A percentile compares a stretch with the other conserved stretches of the same genome.
phyloP scores from a whole-genome alignment of 202 grass and related monocot genomes.

The Zizania palustris region DNA sequence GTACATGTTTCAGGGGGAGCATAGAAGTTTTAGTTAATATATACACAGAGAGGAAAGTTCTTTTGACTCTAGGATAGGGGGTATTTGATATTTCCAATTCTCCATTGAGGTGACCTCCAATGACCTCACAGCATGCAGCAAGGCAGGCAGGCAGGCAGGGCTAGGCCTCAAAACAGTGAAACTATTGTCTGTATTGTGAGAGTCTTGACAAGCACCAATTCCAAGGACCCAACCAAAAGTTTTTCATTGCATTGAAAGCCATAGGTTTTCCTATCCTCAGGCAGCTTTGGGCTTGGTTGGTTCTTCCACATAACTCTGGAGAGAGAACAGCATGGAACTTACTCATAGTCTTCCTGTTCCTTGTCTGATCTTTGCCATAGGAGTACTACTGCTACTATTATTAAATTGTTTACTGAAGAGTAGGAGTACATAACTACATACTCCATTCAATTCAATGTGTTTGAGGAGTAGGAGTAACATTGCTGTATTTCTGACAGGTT shows the following conservation, averaged over 20 bases:
- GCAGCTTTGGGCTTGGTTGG: neutral
- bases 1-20: neutral
- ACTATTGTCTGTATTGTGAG: conserved; percentile 31
- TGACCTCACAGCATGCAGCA: conserved; percentile 45
- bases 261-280: conserved; percentile 47
- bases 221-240: conserved; percentile 48
- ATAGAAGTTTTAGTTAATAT: neutral
- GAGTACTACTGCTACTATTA: neutral
- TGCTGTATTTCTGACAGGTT: conserved; percentile 18
- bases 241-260: conserved; percentile 51
- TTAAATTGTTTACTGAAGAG: neutral
- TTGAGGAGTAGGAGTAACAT: conserved; percentile 3
- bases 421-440: neutral
- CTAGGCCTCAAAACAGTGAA: neutral
- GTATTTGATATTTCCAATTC: conserved; percentile 8
- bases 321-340: conserved; percentile 12
- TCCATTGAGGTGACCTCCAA: conserved; percentile 47
- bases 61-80: conserved; percentile 34
- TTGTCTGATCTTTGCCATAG: conserved; percentile 24
- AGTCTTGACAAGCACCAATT: conserved; percentile 45
- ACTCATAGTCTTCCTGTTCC: neutral
- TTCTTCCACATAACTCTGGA: conserved; percentile 13
- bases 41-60: neutral
- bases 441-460: conserved; percentile 26
- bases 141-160: too few species aligned